Conservation (phyloP, 2,329 filamentous ascomycete species). For the Fusarium setosum region DNA sequence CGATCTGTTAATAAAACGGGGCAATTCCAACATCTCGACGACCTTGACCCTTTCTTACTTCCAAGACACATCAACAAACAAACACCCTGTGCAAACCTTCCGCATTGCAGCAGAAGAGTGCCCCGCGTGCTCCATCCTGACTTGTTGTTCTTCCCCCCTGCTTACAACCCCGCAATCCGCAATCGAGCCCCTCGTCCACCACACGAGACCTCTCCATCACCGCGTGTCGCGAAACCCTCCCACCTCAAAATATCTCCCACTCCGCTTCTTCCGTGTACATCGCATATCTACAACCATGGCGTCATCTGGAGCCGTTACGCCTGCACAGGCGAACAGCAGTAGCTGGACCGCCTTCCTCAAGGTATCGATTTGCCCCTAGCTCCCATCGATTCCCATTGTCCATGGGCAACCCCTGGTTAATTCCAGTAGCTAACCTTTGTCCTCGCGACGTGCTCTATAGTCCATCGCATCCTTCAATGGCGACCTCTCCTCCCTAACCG, state of each 20-base stretch:
- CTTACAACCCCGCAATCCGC: slow-evolving; percentile 42
- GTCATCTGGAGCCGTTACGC: slow-evolving; percentile 41
- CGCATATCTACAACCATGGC: slow-evolving; percentile 44
- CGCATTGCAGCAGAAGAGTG: slow-evolving; percentile 8
- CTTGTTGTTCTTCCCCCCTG: slow-evolving; percentile 19
- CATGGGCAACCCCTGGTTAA: slow-evolving; percentile 8
- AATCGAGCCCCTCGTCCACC: slow-evolving; percentile 38
- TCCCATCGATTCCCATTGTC: neutral
- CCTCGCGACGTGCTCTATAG: slow-evolving; percentile 47
- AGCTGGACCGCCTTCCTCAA: slow-evolving; percentile 66
- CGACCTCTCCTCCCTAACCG: slow-evolving; percentile 83
- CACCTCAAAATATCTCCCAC: slow-evolving; percentile 1
- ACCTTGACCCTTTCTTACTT: neutral
- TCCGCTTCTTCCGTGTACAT: slow-evolving; percentile 1
- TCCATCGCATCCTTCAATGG: slow-evolving; percentile 86
- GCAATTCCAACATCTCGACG: neutral
- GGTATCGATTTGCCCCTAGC: slow-evolving; percentile 47
- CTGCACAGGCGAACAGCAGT: slow-evolving; percentile 54
- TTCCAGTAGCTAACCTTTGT: slow-evolving; percentile 22
- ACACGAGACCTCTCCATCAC: slow-evolving; percentile 33
- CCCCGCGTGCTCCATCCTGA: slow-evolving; percentile 25
- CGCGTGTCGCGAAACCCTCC: slow-evolving; percentile 21
- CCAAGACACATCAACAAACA: neutral
- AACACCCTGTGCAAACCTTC: neutral
- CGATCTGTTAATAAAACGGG: neutral